Evolutionary conservation across 768 basidiomycete genomes (phyloP).

Genomic region (Tulasnella calospora): DNA sequence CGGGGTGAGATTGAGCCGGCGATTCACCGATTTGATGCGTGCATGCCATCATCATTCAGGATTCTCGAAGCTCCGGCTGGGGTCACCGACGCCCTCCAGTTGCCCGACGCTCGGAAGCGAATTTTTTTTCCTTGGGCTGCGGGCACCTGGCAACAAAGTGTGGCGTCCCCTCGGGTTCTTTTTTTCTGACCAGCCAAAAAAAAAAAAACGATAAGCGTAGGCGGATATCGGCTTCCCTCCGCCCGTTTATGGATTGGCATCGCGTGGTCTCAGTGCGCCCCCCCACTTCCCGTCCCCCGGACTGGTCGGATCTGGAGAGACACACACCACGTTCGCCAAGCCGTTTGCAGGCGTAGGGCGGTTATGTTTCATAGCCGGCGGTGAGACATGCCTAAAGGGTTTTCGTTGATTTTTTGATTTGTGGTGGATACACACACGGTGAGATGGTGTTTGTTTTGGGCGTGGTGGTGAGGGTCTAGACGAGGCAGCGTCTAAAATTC

Average conservation of each 20-base stretch:
- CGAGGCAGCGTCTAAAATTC: slow-evolving; percentile 2
- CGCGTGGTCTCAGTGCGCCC: too few relatives aligned
- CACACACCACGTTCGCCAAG: background rate
- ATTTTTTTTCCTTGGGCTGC: too few relatives aligned
- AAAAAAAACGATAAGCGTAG: too few relatives aligned
- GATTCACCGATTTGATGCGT: background rate
- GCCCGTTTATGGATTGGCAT: too few relatives aligned
- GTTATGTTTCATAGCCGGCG: background rate
- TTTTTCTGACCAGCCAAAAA: too few relatives aligned
- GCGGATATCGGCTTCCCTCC: too few relatives aligned
- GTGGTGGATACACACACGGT: background rate
- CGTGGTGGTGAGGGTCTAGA: background rate
- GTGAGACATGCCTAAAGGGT: background rate
- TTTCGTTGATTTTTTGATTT: background rate
- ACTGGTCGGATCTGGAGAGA: background rate
- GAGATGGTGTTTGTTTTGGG: background rate
- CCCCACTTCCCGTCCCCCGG: background rate
- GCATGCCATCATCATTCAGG: too few relatives aligned
- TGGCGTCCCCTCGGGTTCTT: too few relatives aligned
- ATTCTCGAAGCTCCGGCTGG: too few relatives aligned
- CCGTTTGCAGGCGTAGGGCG: background rate
- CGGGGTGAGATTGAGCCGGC: background rate
- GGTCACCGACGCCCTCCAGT: too few relatives aligned
- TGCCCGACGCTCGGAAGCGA: too few relatives aligned
- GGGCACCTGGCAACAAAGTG: too few relatives aligned